phyloP scores from a whole-genome alignment of 2,329 filamentous ascomycete species.

The Cordyceps javanica region DNA sequence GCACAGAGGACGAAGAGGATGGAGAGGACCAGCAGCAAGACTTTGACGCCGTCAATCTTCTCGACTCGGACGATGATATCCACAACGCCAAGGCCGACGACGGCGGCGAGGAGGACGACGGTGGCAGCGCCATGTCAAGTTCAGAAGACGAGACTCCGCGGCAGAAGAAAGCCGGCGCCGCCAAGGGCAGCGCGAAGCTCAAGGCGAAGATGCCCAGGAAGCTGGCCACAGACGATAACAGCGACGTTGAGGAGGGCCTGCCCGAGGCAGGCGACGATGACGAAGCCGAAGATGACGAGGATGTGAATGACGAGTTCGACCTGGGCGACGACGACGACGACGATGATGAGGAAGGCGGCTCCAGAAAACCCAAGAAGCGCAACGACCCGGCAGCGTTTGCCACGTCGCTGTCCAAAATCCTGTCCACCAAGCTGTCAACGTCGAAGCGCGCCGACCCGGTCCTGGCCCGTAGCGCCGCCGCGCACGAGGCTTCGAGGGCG shows the following conservation, averaged over 20 bases:
- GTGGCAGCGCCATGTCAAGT: constrained; percentile 28
- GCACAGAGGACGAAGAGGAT: constrained; percentile 38
- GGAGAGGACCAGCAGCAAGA: constrained; percentile 29
- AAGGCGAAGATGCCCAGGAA: constrained; percentile 22
- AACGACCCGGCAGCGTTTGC: constrained; percentile 91
- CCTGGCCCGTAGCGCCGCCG: constrained; percentile 73
- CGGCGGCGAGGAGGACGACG: constrained; percentile 33
- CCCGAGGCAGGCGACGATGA: constrained; percentile 22
- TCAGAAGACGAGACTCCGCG: constrained; percentile 31
- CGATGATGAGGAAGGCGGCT: constrained; percentile 33
- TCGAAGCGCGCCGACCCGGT: constrained; percentile 83
- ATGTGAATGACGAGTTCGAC: constrained; percentile 29
- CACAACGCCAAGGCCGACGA: constrained; percentile 48
- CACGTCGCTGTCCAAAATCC: constrained; percentile 87
- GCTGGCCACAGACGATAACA: constrained; percentile 30
- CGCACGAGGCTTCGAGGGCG: constrained; percentile 64
- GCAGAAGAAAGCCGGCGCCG: constrained; percentile 21
- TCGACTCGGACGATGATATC: constrained; percentile 53
- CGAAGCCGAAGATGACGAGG: constrained; percentile 27
- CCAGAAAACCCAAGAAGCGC: constrained; percentile 59
- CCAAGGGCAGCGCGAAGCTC: constrained; percentile 24
- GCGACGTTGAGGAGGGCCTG: constrained; percentile 24
- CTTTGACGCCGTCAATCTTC: constrained; percentile 46
- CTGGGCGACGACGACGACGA: constrained; percentile 23
- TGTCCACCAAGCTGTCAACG: constrained; percentile 79